Conservation (phyloP, 176 grass and related monocot species). For the Alloteropsis semialata region DNA sequence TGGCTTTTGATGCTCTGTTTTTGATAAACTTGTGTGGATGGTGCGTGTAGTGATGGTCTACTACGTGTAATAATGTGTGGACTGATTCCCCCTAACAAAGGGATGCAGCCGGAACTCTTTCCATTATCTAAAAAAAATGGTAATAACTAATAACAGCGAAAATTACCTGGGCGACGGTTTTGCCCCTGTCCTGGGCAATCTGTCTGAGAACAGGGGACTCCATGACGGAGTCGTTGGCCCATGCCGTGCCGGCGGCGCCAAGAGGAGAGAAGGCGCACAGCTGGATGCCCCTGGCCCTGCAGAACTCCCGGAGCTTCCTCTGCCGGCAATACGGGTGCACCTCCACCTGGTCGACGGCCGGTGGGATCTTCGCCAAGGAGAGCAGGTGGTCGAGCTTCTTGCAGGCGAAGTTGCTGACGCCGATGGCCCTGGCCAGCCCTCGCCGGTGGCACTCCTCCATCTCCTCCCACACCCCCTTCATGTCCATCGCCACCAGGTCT, state of each 20-base stretch:
- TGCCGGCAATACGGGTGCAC: conserved; percentile 48
- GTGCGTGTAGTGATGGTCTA: too few species aligned
- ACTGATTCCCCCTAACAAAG: too few species aligned
- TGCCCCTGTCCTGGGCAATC: conserved; percentile 27
- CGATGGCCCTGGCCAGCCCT: conserved; percentile 7
- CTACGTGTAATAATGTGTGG: too few species aligned
- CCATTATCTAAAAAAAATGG: too few species aligned
- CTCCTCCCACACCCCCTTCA: conserved; percentile 16
- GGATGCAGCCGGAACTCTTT: too few species aligned
- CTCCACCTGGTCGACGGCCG: not conserved
- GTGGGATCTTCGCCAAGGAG: not conserved
- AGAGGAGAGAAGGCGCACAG: conserved; percentile 40
- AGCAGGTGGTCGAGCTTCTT: conserved; percentile 20
- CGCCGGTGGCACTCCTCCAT: conserved; percentile 26
- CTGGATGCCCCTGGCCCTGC: conserved; percentile 27
- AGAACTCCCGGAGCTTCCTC: conserved; percentile 42
- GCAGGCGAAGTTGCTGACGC: conserved; percentile 29
- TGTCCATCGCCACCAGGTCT: not conserved
- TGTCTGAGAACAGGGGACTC: conserved; percentile 26
- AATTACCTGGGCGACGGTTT: conserved; percentile 43
- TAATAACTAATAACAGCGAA: too few species aligned
- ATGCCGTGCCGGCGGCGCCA: conserved; percentile 10
- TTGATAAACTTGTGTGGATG: too few species aligned
- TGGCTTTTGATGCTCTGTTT: too few species aligned
- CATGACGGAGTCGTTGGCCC: conserved; percentile 25